Percentiles rank a stretch among this genome's conserved stretches.
Conservation (phyloP, 1,139 yeast species). For the Oligophagozyma castellii region DNA sequence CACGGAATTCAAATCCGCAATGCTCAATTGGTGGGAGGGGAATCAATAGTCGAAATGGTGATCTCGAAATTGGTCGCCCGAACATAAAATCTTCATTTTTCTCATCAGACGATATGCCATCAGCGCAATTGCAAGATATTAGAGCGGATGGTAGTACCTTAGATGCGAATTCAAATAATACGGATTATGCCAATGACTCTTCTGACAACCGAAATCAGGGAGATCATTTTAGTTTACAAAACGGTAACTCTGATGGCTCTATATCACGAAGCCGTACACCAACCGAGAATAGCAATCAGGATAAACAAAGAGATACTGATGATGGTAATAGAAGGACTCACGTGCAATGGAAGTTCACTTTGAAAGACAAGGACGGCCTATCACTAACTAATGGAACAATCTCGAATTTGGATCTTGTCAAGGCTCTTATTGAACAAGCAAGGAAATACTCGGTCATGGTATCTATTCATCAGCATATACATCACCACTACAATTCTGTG, state of each 20-base stretch:
- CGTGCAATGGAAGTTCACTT: slow-evolving; percentile 29
- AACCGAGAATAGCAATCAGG: neutral
- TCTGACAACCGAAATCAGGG: neutral
- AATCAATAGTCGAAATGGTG: too few species aligned
- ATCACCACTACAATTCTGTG: slow-evolving; percentile 33
- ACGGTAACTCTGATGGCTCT: neutral
- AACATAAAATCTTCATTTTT: neutral
- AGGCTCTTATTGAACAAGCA: slow-evolving; percentile 48
- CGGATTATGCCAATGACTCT: neutral
- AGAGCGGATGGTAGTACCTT: neutral
- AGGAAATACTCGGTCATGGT: slow-evolving; percentile 44
- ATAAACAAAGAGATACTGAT: neutral
- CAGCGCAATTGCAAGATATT: neutral
- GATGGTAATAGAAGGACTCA: slow-evolving; percentile 9
- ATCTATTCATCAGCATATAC: slow-evolving; percentile 72
- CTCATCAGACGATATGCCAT: neutral
- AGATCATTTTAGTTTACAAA: neutral
- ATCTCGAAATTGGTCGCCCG: neutral
- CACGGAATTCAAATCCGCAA: too few species aligned
- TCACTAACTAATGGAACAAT: slow-evolving; percentile 36
- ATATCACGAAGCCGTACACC: neutral
- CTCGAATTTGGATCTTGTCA: slow-evolving; percentile 38
- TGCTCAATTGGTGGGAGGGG: too few species aligned
- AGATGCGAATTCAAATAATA: neutral
- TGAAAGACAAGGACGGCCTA: slow-evolving; percentile 27